Evolutionary conservation across 2,329 filamentous ascomycete species (phyloP).

Genomic region (Clonostachys solani): DNA sequence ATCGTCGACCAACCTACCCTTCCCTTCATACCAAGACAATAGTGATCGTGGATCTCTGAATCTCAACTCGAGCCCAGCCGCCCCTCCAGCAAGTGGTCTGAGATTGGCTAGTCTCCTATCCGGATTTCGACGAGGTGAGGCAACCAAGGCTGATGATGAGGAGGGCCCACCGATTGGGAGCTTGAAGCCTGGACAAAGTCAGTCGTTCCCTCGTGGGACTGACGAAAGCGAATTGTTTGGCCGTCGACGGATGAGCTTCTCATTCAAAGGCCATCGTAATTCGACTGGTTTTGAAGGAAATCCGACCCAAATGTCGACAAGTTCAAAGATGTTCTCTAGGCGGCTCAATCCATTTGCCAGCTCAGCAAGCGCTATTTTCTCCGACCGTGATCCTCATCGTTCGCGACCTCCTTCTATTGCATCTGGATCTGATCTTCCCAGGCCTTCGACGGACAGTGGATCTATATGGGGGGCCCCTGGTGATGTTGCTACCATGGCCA

Average conservation of each 20-base stretch:
- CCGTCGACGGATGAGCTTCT: slow-evolving; percentile 55
- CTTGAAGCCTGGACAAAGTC: slow-evolving; percentile 68
- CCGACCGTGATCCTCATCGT: slow-evolving; percentile 52
- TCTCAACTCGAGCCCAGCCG: slow-evolving; percentile 31
- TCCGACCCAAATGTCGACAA: slow-evolving; percentile 27
- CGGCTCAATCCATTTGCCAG: slow-evolving; percentile 45
- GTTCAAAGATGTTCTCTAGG: slow-evolving; percentile 13
- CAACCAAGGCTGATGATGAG: slow-evolving; percentile 49
- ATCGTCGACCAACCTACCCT: slow-evolving; percentile 55
- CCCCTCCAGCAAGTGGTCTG: slow-evolving; percentile 21
- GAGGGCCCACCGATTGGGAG: slow-evolving; percentile 61
- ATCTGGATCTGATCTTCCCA: slow-evolving; percentile 61
- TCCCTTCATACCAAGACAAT: slow-evolving; percentile 41
- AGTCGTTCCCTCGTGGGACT: slow-evolving; percentile 65
- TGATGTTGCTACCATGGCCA: slow-evolving; percentile 39
- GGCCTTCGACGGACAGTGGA: slow-evolving; percentile 74
- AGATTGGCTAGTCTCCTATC: slow-evolving; percentile 51
- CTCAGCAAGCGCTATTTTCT: slow-evolving; percentile 40
- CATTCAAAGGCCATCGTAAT: slow-evolving; percentile 53
- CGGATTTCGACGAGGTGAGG: slow-evolving; percentile 55
- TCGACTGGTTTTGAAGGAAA: slow-evolving; percentile 39
- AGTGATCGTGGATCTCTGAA: slow-evolving; percentile 38
- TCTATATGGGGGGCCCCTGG: slow-evolving; percentile 65
- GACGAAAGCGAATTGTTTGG: slow-evolving; percentile 50
- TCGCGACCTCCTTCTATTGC: slow-evolving; percentile 67